phyloP scores from a whole-genome alignment of 345 rosid genomes.

The Eucalyptus cloeziana region DNA sequence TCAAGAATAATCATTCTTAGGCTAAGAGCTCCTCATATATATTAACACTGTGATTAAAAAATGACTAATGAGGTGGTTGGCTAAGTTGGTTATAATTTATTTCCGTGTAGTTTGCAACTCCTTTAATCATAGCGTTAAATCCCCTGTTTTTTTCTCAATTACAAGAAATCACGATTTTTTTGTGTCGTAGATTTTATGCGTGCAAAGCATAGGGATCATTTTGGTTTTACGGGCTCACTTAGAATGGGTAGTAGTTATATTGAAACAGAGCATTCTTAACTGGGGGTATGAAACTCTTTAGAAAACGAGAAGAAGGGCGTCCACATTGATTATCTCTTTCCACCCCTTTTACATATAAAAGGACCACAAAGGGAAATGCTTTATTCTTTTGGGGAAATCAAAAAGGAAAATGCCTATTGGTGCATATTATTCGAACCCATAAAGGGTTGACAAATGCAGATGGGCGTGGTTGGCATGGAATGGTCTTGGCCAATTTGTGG shows the following conservation, averaged over 20 bases:
- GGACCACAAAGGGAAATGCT: not conserved
- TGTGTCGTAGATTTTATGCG: not conserved
- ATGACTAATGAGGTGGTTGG: not conserved
- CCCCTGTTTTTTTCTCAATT: not conserved
- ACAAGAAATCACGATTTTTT: not conserved
- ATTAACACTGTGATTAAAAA: not conserved
- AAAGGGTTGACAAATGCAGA: not conserved
- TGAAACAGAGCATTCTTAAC: not conserved
- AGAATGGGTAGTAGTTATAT: not conserved
- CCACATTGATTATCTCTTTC: not conserved
- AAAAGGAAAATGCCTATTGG: not conserved
- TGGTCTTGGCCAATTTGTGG: not conserved
- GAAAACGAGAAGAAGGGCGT: not conserved
- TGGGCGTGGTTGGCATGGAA: not conserved
- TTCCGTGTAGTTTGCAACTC: not conserved
- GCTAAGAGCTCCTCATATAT: not conserved
- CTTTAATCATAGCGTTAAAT: not conserved
- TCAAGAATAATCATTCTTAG: not conserved
- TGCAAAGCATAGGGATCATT: not conserved
- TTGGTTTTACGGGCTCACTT: not conserved
- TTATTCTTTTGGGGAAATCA: not conserved
- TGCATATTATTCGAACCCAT: not conserved
- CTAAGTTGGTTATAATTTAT: not conserved
- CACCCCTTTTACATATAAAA: not conserved
- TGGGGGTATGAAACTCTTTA: not conserved